Evolutionary conservation across 2,329 filamentous ascomycete genomes (phyloP), one percentile per base, ranked within the genome.

Genomic region (Aspergillus versicolor): DNA sequence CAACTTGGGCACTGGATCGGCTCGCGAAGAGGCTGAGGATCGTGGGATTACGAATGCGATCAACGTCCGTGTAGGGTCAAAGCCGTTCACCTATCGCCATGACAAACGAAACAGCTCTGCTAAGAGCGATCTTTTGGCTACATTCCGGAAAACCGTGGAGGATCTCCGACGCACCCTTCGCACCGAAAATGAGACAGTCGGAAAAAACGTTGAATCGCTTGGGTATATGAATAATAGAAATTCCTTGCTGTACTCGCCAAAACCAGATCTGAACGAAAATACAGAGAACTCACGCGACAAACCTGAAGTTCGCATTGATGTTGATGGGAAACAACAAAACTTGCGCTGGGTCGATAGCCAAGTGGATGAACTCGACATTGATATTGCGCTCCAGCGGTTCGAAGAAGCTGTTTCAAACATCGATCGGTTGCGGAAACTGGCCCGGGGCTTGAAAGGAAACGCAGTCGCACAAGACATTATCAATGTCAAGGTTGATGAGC

Each of bases 261-360:
- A 92, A 73, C 86, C 89, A 0, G 90, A 93, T 57, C 78, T 94
- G 2, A 82, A 96, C 13, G 91, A 94, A 69, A 88, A 85, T 7
- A 76, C 92, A 9, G 91, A 91, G 2, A 86, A 88, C 61, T 86
- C 89, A 66, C 91, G 91, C 69, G 90, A 95, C 71, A 78, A 79
- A 40, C 77, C 78, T 17, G 84, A 81, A 60, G 89, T 96, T 77
- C 84, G 96, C 54, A 92, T 99, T 64, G 94, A 99, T 67, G 91
- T 96, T 13, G 94, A 97, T 67, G 94, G 94, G 48, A 96, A 96
- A 68, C 92, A 97, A 73, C 91, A 97, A 71, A 97, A 94, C 70
- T 82, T 99, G 46, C 89, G 93, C 52, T 97, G 91, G 91, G 91
- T 99, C 0, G 94, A 99, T 72, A 86, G 87, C 52, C 91, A 97